Evolutionary conservation across 2,329 filamentous ascomycete genomes (phyloP), one percentile per base, ranked within the genome.

Genomic region (Ascosphaera acerosa): DNA sequence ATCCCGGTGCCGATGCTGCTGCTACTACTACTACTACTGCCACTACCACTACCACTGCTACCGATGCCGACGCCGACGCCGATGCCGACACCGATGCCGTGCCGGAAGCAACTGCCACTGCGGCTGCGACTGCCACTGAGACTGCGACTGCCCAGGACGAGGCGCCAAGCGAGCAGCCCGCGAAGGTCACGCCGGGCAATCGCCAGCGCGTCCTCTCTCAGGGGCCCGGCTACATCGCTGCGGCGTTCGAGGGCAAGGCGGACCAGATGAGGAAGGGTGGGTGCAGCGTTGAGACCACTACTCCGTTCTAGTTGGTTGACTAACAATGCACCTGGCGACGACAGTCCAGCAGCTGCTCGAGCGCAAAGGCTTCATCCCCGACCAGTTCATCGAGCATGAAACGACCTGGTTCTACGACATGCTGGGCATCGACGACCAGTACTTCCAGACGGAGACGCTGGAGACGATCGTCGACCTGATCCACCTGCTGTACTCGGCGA

Each of bases 391-490:
- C 38, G 76, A 89, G 38, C 64, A 70, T 16, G 82, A 97, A 55
- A 77, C 82, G 32, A 64, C 69, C 36, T 97, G 87, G 84, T 97
- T 97, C 61, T 97, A 97, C 61, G 77, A 87, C 50, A 76, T 89
- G 52, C 69, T 97, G 15, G 87, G 87, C 42, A 97, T 97, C 44
- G 87, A 97, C 47, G 87, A 92, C 61, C 84, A 90, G 55, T 94
- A 92, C 62, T 94, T 94, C 58, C 71, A 82, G 49, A 81, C 84
- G 40, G 82, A 92, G 58, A 68, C 65, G 3, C 75, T 76, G 12
- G 70, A 77, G 34, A 78, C 78, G 35, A 89, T 97, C 47, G 76
- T 81, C 42, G 89, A 74, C 51, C 81, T 92, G 50, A 82, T 97
- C 48, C 84, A 84, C 37, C 92, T 84, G 7, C 68, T 97, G 30